Evolutionary conservation across 768 basidiomycete genomes (phyloP), one percentile per base, ranked within the genome.

Genomic region (Trametes cubensis): DNA sequence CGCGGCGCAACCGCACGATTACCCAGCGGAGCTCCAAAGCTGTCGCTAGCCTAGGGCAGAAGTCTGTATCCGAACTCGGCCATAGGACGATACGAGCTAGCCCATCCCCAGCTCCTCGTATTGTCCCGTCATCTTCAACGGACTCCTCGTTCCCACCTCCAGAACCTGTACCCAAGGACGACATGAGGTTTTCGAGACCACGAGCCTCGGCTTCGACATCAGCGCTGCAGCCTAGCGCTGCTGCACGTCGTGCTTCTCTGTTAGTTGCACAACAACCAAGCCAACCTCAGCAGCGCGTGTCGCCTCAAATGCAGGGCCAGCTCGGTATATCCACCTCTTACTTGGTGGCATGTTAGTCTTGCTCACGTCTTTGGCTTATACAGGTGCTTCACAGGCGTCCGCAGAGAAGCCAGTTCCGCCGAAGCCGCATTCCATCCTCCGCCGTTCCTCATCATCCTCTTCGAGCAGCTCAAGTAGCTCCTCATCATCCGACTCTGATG

Each of bases 171-270:
- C 17, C 52, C 21, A 60, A 30, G 51, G 56, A 53, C 7, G 58
- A 48, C 17, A 68, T 58, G 41, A 57, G 66, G 26, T 72, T 69
- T 17, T 69, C 66, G 15, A 77, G 82, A 45, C 71, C 69, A n/a
- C 78, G 82, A 1, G 84, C 84, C 25, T 86, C 84, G 50, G 77
- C 74, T 44, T 88, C 87, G 10, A 80, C 85, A 2, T 85, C 85
- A 64, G 86, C 87, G 5, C 59, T 85, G 41, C 73, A 78, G 2
- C 85, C 85, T 0, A 79, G 75, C 47, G 76, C 79, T 25, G 82
- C 83, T 10, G 83, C 83, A 0, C 80, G 79, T 58, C 76, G 80
- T 39, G 86, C 83, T 1, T 83, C 81, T 39, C 38, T 67, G 61
- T 26, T 62, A 39, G 55, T 63, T 13, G 61, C 69, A 20, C 63